Conservation (phyloP, 371 early-diverging fungal species). For the Mortierella sp. region DNA sequence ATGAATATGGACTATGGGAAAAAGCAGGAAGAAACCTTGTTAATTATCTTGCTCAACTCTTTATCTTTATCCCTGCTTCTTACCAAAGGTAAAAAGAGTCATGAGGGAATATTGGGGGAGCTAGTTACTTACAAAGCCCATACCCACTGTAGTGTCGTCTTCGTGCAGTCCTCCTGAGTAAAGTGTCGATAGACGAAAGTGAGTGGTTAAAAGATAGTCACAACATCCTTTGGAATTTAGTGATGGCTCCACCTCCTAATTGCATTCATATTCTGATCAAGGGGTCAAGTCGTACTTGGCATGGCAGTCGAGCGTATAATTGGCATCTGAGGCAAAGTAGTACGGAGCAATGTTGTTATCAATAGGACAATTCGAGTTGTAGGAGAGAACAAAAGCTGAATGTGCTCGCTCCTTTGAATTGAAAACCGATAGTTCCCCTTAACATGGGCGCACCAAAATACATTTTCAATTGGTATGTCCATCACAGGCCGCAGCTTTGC, state of each 20-base stretch:
- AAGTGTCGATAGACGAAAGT: background rate
- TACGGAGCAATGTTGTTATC: background rate
- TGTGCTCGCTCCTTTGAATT: too few relatives aligned
- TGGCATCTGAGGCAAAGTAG: conserved; percentile 1
- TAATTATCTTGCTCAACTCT: background rate
- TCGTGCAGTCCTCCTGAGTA: conserved; percentile 13
- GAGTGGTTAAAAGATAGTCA: background rate
- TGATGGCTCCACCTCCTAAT: background rate
- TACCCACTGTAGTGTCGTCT: conserved; percentile 26
- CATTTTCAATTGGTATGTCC: too few relatives aligned
- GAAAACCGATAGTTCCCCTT: too few relatives aligned
- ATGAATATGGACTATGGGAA: conserved; percentile 31
- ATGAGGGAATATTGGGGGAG: background rate
- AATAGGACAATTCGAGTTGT: too few relatives aligned
- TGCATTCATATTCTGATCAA: too few relatives aligned
- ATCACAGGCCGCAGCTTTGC: too few relatives aligned
- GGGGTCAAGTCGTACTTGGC: conserved; percentile 9
- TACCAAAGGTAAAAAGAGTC: background rate
- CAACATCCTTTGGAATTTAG: background rate
- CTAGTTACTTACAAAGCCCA: conserved; percentile 34
- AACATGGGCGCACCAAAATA: too few relatives aligned
- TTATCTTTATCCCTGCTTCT: background rate
- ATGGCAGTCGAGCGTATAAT: conserved; percentile 11
- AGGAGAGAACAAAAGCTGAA: too few relatives aligned
- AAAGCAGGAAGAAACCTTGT: background rate